These are phyloP conservation scores for Carallia brachiata DNA, from an alignment of 345 rosid species.

Conservation along the genomic window DNA sequence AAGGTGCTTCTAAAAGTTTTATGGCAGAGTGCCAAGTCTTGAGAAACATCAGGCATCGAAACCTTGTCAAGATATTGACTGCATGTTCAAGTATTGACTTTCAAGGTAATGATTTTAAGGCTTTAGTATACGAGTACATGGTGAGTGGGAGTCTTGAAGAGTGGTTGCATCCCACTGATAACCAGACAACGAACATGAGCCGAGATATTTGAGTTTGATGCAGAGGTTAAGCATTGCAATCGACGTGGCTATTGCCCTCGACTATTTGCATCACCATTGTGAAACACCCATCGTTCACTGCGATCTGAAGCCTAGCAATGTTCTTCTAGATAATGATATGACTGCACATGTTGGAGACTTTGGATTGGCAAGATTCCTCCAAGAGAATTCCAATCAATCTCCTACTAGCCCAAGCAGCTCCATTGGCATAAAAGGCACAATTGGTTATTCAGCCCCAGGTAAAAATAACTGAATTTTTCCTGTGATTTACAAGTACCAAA, in stretches of 20 bases:
- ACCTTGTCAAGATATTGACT: slow-evolving; percentile 8
- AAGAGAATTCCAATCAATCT: neutral
- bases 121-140: slow-evolving; percentile 12
- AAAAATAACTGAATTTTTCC: neutral
- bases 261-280: slow-evolving; percentile 1
- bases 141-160: neutral
- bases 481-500: neutral
- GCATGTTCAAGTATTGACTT: slow-evolving; percentile 10
- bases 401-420: slow-evolving; percentile 4
- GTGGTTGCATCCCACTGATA: slow-evolving; percentile 10
- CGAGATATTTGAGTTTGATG: neutral
- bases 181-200: neutral
- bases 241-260: neutral
- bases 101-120: slow-evolving; percentile 5
- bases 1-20: slow-evolving; percentile 8
- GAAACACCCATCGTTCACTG: slow-evolving; percentile 11
- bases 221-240: neutral
- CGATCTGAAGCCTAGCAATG: slow-evolving; percentile 24
- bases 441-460: slow-evolving; percentile 20
- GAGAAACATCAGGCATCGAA: slow-evolving; percentile 1
- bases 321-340: slow-evolving; percentile 13
- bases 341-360: slow-evolving; percentile 19
- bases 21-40: slow-evolving; percentile 10
- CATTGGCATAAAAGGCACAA: slow-evolving; percentile 3
- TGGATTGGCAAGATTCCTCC: slow-evolving; percentile 14